Evolutionary conservation across 2,329 filamentous ascomycete species (phyloP).

Genomic region (Bimuria novae-zelandiae): DNA sequence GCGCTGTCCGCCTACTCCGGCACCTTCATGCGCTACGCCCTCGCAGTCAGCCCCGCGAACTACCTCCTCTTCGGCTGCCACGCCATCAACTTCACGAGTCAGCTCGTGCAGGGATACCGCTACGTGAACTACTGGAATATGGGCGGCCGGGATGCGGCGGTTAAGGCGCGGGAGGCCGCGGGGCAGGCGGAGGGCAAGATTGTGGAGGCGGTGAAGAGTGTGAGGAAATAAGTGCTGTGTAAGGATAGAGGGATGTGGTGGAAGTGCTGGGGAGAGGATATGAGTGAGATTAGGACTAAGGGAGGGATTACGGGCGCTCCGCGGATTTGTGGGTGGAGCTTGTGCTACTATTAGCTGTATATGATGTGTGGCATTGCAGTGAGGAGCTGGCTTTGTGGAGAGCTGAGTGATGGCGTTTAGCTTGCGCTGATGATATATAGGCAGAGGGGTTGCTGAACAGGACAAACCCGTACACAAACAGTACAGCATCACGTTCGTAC

Average conservation of each 20-base stretch:
- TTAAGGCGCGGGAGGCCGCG: conserved; percentile 46
- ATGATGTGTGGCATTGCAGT: neutral
- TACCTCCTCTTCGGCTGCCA: conserved; percentile 72
- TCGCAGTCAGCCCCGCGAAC: conserved; percentile 66
- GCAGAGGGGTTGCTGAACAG: neutral
- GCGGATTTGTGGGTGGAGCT: neutral
- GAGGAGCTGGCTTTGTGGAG: neutral
- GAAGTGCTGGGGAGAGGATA: no score
- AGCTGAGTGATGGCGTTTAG: no score
- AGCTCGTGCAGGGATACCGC: conserved; percentile 65
- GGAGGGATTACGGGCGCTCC: no score
- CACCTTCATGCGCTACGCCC: conserved; percentile 69
- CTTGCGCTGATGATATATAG: neutral
- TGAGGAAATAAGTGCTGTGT: conserved; percentile 11
- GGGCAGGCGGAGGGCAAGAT: conserved; percentile 10
- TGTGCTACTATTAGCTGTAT: conserved; percentile 4
- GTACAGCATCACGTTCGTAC: neutral
- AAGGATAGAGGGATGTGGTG: neutral
- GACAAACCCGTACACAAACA: neutral
- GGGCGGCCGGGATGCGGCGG: conserved; percentile 51
- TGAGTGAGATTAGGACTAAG: no score
- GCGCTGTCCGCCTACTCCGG: conserved; percentile 65
- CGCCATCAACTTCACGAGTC: conserved; percentile 66
- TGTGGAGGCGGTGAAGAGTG: conserved; percentile 12
- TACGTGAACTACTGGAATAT: conserved; percentile 65